Base-by-base conservation (phyloP, 2,329 filamentous ascomycete species). In the Colletotrichum sp. region DNA sequence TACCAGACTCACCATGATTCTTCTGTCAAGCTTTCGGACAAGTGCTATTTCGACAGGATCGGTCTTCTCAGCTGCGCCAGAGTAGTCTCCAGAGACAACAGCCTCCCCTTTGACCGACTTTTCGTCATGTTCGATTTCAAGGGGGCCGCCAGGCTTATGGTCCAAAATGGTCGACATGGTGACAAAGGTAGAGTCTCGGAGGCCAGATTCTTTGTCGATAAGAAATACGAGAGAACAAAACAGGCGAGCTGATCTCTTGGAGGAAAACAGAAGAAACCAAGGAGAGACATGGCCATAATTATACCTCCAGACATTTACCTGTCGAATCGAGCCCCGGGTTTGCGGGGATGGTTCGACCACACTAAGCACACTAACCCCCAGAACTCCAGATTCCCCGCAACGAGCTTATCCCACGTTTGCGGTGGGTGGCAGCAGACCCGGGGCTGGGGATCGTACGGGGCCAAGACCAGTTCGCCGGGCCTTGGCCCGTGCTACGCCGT, bases 11-110 rank as follows among this genome's bases (percentile, higher is more conserved):
- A 80, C 79, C 80, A 81, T 80, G 16, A 81, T 81, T 67, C 72
- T 78, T 3, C 76, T 57, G 24, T 81, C 80, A 8, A 81, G 72
- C 74, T 80, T 80, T 8, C 80, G 62, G 8, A 81, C 80, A 3
- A 81, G 75, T 3, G 78, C 76, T 39, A 80, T 81, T 68, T 81
- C 80, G 4, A 68, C 77, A 28, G 79, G 80, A 30, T 79, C 76
- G 2, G 75, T 78, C 44, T 81, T 81, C 16, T 21, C 44, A 16
- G 85, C 84, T 10, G 77, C 79, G 15, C 80, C 80, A 10, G 71
- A 76, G 70, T 73, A 72, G 15, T 76, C 70, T 4, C 74, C 70
- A 12, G 64, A 55, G n/a, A 65, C 32, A 16, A 44, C 32, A 30
- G 55, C 44, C 30, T 73, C 64, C 7, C 26, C 71, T 28, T 71